Base-by-base conservation (phyloP, 352 stramenopile species). In the Phytophthora idaei region DNA sequence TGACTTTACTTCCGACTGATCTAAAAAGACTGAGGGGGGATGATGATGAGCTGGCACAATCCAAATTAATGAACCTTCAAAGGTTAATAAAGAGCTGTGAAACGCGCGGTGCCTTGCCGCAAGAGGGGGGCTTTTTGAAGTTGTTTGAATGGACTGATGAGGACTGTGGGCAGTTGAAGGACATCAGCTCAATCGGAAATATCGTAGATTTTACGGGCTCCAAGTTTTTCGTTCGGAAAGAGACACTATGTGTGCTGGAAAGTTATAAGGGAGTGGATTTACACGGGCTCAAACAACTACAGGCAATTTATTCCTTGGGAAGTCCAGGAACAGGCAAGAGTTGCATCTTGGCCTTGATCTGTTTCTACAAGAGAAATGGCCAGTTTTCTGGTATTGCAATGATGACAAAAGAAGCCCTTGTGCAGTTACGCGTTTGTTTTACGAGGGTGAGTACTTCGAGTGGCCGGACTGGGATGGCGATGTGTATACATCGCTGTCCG, bases 101-200 rank as follows among this genome's bases (percentile, higher is more conserved):
- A 21, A 21, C 17, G 17, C 17, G 17, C 17, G 17, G 17, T 21
- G 17, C 17, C 17, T 39, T 61, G 15, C 41, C 59, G 1, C 3
- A 17, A 3, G 6, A 29, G 9, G 59, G 41, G 4, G 42, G 27
- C 12, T 55, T 66, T 32, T 41, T 67, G 21, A 9, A 39, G 5
- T 12, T 67, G 21, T 50, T 67, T 25, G 42, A 61, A 4, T 61
- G 50, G 39, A 42, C 10, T 5, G 42, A 61, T 59, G 42, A 12
- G 6, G 15, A 61, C 32, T 55, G 49, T 14, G 50, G 59, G 32
- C 1, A 49, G 4, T 9, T 67, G 17, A 50, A 36, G 15, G 41
- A 61, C 42, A 36, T 55, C 3, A 39, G 39, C 32, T 14, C 3
- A 17, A 61, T 67, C 21, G 9, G 17, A 5, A 41, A 55, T 41